Conservation (phyloP, 179 eudicot species). For the Sideroxylon spinosum region DNA sequence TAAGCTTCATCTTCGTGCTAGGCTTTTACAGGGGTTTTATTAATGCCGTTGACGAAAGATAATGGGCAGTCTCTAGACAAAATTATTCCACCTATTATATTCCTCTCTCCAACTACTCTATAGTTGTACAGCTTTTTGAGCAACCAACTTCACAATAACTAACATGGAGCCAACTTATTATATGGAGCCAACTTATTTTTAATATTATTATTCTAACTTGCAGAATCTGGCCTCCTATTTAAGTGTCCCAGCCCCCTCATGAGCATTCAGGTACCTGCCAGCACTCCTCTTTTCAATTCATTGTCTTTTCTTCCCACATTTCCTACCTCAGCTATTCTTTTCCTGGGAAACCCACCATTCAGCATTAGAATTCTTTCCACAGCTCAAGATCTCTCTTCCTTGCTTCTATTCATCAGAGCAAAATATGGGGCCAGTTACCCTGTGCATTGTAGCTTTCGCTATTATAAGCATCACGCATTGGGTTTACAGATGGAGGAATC, state of each 20-base stretch:
- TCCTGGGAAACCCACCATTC: neutral
- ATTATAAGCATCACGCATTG: conserved; percentile 47
- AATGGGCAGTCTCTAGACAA: conserved; percentile 32
- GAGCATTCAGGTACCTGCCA: conserved; percentile 48
- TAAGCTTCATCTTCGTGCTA: conserved; percentile 62
- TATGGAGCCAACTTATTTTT: conserved; percentile 17
- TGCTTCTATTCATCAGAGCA: neutral
- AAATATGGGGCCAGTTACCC: conserved; percentile 37
- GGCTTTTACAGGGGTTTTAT: conserved; percentile 41
- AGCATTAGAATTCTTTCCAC: conserved; percentile 8
- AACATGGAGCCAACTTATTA: conserved; percentile 20
- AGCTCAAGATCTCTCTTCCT: conserved; percentile 10
- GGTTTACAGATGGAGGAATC: conserved; percentile 78
- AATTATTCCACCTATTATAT: conserved; percentile 29
- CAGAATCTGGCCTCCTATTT: conserved; percentile 49
- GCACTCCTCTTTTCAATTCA: conserved; percentile 33
- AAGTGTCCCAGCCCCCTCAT: conserved; percentile 42
- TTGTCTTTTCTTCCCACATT: conserved; percentile 31
- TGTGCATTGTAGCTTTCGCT: conserved; percentile 33
- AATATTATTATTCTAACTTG: conserved; percentile 31
- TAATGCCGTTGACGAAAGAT: conserved; percentile 45
- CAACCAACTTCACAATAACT: conserved; percentile 42
- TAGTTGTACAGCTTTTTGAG: conserved; percentile 46
- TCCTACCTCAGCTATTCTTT: conserved; percentile 14
- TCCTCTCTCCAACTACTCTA: conserved; percentile 43